Evolutionary conservation across 2,329 filamentous ascomycete species (phyloP).

Genomic region (Raffaelea ambrosiae): DNA sequence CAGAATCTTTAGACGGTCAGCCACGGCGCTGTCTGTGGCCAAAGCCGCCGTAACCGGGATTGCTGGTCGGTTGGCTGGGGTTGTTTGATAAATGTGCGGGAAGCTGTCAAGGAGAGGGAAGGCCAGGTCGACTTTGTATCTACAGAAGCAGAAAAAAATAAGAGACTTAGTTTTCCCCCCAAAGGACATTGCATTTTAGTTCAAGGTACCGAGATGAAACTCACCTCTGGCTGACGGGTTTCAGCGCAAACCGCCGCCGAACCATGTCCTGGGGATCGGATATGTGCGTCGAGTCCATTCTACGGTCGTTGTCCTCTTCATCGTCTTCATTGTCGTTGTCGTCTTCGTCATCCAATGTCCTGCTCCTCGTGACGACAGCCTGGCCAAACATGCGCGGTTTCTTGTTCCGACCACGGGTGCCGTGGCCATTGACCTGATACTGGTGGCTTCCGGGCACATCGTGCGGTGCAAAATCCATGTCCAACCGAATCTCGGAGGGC

Average conservation of each 20-base stretch:
- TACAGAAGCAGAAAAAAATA: constrained; percentile 15
- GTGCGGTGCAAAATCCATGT: constrained; percentile 30
- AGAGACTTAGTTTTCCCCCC: too few relatives aligned
- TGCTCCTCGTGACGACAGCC: constrained; percentile 23
- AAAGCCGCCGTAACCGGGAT: constrained; percentile 51
- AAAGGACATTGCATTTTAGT: not conserved
- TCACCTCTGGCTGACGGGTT: constrained; percentile 19
- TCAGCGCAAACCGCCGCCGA: constrained; percentile 16
- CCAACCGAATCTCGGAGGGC: constrained; percentile 20
- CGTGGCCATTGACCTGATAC: not conserved
- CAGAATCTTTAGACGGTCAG: constrained; percentile 56
- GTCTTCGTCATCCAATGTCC: constrained; percentile 14
- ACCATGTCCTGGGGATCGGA: constrained; percentile 12
- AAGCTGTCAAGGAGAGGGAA: constrained; percentile 81
- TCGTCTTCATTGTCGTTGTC: constrained; percentile 12
- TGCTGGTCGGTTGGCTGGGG: constrained; percentile 21
- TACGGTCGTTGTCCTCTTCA: not conserved
- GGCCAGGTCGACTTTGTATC: constrained; percentile 45
- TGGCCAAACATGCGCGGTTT: constrained; percentile 33
- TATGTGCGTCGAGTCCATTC: not conserved
- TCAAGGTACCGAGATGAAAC: not conserved
- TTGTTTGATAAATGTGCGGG: constrained; percentile 60
- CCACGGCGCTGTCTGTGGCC: constrained; percentile 68
- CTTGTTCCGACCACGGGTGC: constrained; percentile 3
- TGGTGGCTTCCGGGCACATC: constrained; percentile 22